phyloP scores from a whole-genome alignment of 2,329 filamentous ascomycete genomes.

The Sphaerulina musiva region DNA sequence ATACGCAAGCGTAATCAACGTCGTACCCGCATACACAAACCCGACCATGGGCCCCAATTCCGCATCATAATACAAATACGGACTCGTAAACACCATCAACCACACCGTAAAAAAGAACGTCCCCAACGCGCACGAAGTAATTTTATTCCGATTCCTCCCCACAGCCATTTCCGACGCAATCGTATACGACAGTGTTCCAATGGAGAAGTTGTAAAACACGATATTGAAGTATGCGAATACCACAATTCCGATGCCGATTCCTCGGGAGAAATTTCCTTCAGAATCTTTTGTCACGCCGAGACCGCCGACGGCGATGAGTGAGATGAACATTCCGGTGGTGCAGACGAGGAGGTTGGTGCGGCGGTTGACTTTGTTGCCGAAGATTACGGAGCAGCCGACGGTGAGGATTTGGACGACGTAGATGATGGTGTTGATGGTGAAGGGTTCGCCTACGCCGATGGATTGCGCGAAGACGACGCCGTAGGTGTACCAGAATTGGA shows the following conservation, averaged over 20 bases:
- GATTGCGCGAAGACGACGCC: conserved; percentile 22
- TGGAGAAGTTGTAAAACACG: conserved; percentile 23
- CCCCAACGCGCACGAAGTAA: conserved; percentile 40
- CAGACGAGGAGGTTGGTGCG: conserved; percentile 21
- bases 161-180: conserved; percentile 43
- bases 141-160: conserved; percentile 45
- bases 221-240: conserved; percentile 23
- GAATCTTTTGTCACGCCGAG: conserved; percentile 20
- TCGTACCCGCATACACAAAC: conserved; percentile 20
- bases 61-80: conserved; percentile 39
- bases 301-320: conserved; percentile 18
- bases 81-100: conserved; percentile 37
- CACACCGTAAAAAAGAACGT: conserved; percentile 43
- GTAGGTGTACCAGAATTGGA: conserved; percentile 35
- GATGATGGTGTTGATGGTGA: conserved; percentile 24
- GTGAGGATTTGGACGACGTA: conserved; percentile 22
- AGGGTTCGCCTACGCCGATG: conserved; percentile 22
- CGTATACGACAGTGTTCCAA: conserved; percentile 21
- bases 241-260: conserved; percentile 20
- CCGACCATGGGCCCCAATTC: conserved; percentile 36
- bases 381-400: conserved; percentile 19
- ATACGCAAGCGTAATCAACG: conserved; percentile 30
- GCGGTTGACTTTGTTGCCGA: conserved; percentile 19
- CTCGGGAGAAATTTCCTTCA: conserved; percentile 17
- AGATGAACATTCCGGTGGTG: conserved; percentile 19